Evolutionary conservation across 2,329 filamentous ascomycete species (phyloP).

Genomic region (Aureobasidium namibiae): DNA sequence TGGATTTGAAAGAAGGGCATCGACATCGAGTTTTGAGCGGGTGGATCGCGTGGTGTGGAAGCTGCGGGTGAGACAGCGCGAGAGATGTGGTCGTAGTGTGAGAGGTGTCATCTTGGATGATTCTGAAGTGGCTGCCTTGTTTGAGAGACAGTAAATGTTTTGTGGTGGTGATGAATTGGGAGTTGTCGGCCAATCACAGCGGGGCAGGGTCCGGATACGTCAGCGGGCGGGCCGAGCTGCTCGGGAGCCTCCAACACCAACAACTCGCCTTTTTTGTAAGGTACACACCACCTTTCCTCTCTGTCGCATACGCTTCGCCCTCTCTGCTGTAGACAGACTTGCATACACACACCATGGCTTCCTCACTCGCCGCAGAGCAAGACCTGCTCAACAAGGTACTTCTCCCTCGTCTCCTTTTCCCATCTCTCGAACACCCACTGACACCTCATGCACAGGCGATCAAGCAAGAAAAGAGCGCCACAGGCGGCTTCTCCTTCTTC

Average conservation of each 20-base stretch:
- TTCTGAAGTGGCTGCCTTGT: no score
- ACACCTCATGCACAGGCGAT: slow-evolving; percentile 61
- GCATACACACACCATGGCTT: neutral
- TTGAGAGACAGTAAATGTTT: no score
- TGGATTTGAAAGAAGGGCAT: slow-evolving; percentile 53
- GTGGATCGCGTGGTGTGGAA: neutral
- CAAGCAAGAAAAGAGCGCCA: slow-evolving; percentile 66
- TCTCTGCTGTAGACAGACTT: no score
- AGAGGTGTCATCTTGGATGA: neutral
- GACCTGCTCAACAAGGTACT: slow-evolving; percentile 9
- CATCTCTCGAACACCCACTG: neutral
- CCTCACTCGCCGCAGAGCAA: slow-evolving; percentile 9
- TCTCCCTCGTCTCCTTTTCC: neutral
- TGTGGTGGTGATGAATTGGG: neutral
- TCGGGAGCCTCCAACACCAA: neutral
- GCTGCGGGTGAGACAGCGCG: neutral
- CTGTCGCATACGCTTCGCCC: no score
- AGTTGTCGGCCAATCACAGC: slow-evolving; percentile 3
- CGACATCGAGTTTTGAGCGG: slow-evolving; percentile 21
- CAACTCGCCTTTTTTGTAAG: no score
- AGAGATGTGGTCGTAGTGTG: neutral
- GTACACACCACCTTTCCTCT: no score
- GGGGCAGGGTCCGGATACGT: slow-evolving; percentile 7
- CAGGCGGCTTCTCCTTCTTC: slow-evolving; percentile 81
- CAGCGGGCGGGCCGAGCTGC: neutral